Conservation (phyloP, 768 basidiomycete species). For the Lactarius psammicola region DNA sequence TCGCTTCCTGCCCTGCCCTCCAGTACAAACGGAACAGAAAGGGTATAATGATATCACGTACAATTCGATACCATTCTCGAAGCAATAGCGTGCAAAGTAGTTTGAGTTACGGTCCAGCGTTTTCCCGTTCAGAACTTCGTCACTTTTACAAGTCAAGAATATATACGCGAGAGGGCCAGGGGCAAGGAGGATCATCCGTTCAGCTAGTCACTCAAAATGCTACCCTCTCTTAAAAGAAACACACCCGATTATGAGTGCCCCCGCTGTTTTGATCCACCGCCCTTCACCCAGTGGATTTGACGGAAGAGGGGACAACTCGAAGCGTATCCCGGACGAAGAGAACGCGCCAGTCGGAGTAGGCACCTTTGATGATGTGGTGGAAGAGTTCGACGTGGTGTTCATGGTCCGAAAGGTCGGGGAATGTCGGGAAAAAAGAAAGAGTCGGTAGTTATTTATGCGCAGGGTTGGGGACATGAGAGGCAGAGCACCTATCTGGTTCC, state of each 20-base stretch:
- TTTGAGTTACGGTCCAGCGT: conserved; percentile 82
- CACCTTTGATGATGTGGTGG: neutral
- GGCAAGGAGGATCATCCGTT: neutral
- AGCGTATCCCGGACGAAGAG: conserved; percentile 31
- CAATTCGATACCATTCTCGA: conserved; percentile 83
- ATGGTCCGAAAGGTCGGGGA: conserved; percentile 3
- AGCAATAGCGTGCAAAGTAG: conserved; percentile 85
- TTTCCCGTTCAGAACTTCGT: conserved; percentile 93
- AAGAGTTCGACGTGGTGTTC: neutral
- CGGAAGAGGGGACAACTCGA: conserved; percentile 57
- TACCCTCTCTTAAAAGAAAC: conserved; percentile 26
- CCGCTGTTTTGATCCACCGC: conserved; percentile 68
- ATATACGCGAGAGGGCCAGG: neutral
- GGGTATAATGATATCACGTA: conserved; percentile 38
- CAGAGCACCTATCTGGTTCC: neutral
- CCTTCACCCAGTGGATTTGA: conserved; percentile 68
- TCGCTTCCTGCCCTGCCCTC: conserved; percentile 55
- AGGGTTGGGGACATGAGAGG: conserved; percentile 18
- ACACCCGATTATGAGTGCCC: conserved; percentile 74
- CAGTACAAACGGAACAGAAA: conserved; percentile 26
- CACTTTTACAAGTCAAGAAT: conserved; percentile 42
- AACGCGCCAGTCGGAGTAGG: conserved; percentile 5
- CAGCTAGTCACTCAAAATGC: neutral
- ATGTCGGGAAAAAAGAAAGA: conserved; percentile 11
- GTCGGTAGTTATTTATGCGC: conserved; percentile 6